Evolutionary conservation across 2,329 filamentous ascomycete species (phyloP), one percentile per base, ranked within the genome.

Genomic region (Penicillium sp.): DNA sequence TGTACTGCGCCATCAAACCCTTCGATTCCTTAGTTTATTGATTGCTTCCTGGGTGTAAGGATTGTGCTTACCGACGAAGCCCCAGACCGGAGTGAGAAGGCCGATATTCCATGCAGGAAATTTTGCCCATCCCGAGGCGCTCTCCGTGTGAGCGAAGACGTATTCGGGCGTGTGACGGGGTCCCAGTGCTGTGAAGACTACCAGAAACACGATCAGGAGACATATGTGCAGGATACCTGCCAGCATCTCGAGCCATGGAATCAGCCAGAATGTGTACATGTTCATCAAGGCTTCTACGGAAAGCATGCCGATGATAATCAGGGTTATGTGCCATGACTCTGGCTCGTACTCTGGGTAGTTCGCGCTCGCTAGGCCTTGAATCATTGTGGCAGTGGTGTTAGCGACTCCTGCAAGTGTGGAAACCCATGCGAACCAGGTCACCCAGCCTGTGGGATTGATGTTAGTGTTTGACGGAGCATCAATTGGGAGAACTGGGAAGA

Each of bases 1-100:
- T 78, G 76, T 0, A 79, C 65, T 11, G 72, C 71, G 9, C 74
- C 70, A 38, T 79, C 76, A 41, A 75, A 75, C 10, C 75, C 75
- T 71, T 50, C 14, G 10, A 30, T 35, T 35, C 4, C 3, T 41
- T 18, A 39, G 38, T n/a, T 25, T 25, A 7, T 8, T 19, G 3
- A 4, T 2, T 0, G 10, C 18, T 14, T 19, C 5, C 1, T 8
- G 12, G 5, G 3, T 7, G 7, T n/a, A 4, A 27, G 11, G 9
- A 3, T 7, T 13, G 12, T 39, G 37, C 60, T n/a, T 5, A 56
- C 54, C 54, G 1, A 49, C 52, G 6, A 56, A 56, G 0, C 52
- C 52, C 58, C 67, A 69, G 1, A 64, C 60, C 2, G 60, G 61
- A 4, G 69, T 62, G 29, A 72, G 51, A 29, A 73, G 58, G 1